These are phyloP conservation scores for Monosporascus sp. DNA, from an alignment of 2,329 filamentous ascomycete genomes.

Conservation along the genomic window DNA sequence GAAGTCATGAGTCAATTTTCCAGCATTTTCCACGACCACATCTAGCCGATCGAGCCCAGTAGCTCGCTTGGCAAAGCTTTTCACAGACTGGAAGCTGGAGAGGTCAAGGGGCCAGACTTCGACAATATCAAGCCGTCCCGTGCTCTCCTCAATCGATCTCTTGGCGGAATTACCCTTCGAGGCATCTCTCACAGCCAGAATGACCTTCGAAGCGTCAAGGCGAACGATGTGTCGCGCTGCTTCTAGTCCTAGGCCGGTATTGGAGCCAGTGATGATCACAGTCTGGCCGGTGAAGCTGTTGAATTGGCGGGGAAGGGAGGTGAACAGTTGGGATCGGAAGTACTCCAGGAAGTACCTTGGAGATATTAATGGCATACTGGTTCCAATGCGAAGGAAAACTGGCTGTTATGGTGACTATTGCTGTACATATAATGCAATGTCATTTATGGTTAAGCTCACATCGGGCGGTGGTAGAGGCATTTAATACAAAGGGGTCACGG, in stretches of 20 bases:
- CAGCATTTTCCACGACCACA: conserved; percentile 37
- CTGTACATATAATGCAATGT: too few relatives aligned
- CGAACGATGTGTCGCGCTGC: conserved; percentile 29
- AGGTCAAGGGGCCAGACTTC: conserved; percentile 42
- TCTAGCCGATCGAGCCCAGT: conserved; percentile 35
- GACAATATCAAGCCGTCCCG: conserved; percentile 14
- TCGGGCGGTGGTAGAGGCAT: too few relatives aligned
- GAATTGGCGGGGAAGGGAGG: too few relatives aligned
- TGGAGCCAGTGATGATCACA: conserved; percentile 36
- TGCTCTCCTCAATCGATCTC: conserved; percentile 22
- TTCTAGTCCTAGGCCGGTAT: conserved; percentile 35
- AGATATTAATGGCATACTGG: too few relatives aligned
- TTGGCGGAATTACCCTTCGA: conserved; percentile 37
- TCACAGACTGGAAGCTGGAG: conserved; percentile 32
- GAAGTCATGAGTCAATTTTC: conserved; percentile 35
- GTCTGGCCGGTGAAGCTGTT: conserved; percentile 17
- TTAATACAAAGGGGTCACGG: too few relatives aligned
- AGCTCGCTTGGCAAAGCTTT: conserved; percentile 31
- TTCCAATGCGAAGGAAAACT: too few relatives aligned
- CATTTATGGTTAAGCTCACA: too few relatives aligned
- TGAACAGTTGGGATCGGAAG: too few relatives aligned
- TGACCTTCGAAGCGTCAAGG: conserved; percentile 27
- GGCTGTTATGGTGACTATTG: too few relatives aligned
- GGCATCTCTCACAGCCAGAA: conserved; percentile 31
- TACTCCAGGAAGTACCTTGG: too few relatives aligned